Conservation (phyloP, 1,139 yeast genomes). For the Taphrina confusa region DNA sequence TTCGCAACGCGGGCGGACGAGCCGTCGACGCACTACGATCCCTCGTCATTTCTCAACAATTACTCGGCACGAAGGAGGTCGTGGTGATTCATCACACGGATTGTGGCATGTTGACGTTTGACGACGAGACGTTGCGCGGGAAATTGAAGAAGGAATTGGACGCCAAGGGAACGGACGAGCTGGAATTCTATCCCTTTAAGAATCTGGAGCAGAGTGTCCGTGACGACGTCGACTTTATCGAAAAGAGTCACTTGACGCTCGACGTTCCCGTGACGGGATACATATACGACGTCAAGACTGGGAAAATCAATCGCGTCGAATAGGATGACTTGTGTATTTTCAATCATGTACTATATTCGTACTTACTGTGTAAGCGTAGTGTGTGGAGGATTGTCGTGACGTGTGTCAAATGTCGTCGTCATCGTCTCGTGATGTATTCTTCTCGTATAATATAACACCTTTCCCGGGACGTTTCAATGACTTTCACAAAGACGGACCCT, state of each 20-base stretch:
- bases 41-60: constrained; percentile 49
- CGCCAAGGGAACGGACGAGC: constrained; percentile 24
- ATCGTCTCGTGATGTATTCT: no score
- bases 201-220: constrained; percentile 48
- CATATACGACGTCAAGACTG: constrained; percentile 50
- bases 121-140: constrained; percentile 45
- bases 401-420: no score
- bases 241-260: constrained; percentile 42
- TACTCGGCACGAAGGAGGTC: constrained; percentile 50
- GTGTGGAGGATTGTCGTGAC: no score
- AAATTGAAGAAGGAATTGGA: constrained; percentile 47
- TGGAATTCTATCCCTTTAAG: constrained; percentile 48
- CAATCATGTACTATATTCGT: no score
- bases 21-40: constrained; percentile 51
- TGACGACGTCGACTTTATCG: constrained; percentile 48
- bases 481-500: no score
- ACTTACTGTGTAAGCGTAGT: no score
- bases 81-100: constrained; percentile 49
- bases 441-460: no score
- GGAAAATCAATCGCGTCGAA: constrained; percentile 41
- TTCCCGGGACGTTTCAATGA: no score
- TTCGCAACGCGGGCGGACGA: constrained; percentile 54
- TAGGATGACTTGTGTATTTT: no score
- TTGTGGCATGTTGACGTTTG: constrained; percentile 48
- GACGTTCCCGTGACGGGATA: constrained; percentile 50